A percentile compares a stretch with the other conserved stretches of the same genome.
These are phyloP conservation scores for Asterella californica DNA, from an alignment of 225 moss, liverwort and hornwort species.

Conservation along the genomic window DNA sequence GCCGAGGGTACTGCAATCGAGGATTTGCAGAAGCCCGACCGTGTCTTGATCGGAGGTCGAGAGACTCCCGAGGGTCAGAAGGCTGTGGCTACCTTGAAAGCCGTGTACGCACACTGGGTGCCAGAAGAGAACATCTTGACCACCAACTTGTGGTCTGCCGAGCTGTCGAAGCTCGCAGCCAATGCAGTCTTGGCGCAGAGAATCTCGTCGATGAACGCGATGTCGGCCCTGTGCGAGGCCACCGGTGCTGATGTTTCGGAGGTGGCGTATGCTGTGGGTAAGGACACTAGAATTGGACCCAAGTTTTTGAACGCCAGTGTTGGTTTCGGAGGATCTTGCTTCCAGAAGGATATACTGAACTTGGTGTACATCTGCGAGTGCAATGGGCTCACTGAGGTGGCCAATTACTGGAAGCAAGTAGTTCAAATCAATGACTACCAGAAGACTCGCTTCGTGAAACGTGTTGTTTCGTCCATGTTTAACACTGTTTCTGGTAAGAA, in stretches of 20 bases:
- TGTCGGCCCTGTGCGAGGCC: no score
- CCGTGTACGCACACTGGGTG: constrained; percentile 87
- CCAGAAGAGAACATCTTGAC: constrained; percentile 75
- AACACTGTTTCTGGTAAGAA: constrained; percentile 86
- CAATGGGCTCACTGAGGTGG: constrained; percentile 71
- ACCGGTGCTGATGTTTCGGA: constrained; percentile 80
- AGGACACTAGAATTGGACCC: constrained; percentile 67
- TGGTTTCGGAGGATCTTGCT: constrained; percentile 79
- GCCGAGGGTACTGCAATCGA: constrained; percentile 73
- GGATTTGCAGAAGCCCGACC: constrained; percentile 70
- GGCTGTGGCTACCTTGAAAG: constrained; percentile 66
- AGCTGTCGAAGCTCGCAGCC: constrained; percentile 84
- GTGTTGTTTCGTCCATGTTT: constrained; percentile 83
- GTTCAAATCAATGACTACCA: constrained; percentile 86
- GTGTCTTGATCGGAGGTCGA: constrained; percentile 77
- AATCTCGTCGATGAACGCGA: no score
- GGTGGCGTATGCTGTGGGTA: constrained; percentile 71
- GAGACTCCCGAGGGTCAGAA: constrained; percentile 67
- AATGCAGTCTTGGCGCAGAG: no score
- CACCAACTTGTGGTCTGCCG: constrained; percentile 83
- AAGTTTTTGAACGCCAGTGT: constrained; percentile 75
- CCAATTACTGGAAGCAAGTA: constrained; percentile 85
- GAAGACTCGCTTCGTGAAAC: constrained; percentile 78
- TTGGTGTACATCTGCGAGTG: constrained; percentile 89
- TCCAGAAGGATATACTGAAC: constrained; percentile 83